phyloP scores from a whole-genome alignment of 2,329 filamentous ascomycete species.

The Alternaria solani region DNA sequence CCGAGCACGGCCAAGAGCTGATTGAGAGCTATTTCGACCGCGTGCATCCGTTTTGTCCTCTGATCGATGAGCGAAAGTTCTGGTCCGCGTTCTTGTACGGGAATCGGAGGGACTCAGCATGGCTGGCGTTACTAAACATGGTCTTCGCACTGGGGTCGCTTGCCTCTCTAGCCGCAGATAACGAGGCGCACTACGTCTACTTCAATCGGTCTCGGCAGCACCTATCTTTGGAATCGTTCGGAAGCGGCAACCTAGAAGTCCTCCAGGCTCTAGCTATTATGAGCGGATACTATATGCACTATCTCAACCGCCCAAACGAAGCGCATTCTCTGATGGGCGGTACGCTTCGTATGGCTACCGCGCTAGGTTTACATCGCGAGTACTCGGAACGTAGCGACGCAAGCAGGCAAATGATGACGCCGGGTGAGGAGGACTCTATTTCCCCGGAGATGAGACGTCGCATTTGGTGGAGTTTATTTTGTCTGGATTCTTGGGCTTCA shows the following conservation, averaged over 20 bases:
- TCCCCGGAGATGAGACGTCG: constrained; percentile 52
- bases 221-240: constrained; percentile 71
- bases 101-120: constrained; percentile 70
- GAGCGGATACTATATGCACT: constrained; percentile 79
- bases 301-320: constrained; percentile 79
- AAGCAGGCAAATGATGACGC: constrained; percentile 24
- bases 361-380: constrained; percentile 75
- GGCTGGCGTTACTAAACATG: constrained; percentile 77
- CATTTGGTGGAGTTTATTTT: constrained; percentile 58
- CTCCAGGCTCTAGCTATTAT: constrained; percentile 75
- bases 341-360: constrained; percentile 76
- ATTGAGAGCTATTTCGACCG: constrained; percentile 80
- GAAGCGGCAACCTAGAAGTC: constrained; percentile 75
- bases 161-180: constrained; percentile 67
- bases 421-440: constrained; percentile 44
- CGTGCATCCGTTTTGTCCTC: constrained; percentile 74
- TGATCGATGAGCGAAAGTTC: constrained; percentile 76
- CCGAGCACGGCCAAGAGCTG: constrained; percentile 71
- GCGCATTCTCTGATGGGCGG: constrained; percentile 77
- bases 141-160: constrained; percentile 80
- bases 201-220: constrained; percentile 73
- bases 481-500: constrained; percentile 55
- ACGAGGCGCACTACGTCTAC: constrained; percentile 73
- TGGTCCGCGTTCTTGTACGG: constrained; percentile 70
- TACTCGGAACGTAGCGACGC: constrained; percentile 51